These are phyloP conservation scores for Wilcoxina mikolae DNA, from an alignment of 495 filamentous ascomycete species.

Conservation along the genomic window DNA sequence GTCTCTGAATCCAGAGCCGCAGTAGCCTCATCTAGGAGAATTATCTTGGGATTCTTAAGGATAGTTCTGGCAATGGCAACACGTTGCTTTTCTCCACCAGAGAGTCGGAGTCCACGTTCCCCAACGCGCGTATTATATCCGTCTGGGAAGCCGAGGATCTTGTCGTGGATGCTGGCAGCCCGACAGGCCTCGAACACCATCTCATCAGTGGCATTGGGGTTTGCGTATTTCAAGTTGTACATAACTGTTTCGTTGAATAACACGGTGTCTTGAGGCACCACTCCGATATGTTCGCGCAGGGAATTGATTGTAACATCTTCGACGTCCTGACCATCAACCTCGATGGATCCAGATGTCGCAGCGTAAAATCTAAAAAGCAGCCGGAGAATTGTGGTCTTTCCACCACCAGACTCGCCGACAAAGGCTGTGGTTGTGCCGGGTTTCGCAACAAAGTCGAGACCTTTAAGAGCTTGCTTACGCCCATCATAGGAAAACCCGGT, in stretches of 20 bases:
- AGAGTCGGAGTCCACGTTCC: slow-evolving; percentile 81
- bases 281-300: slow-evolving; percentile 76
- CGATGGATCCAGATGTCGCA: slow-evolving; percentile 56
- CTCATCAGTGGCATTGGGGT: slow-evolving; percentile 68
- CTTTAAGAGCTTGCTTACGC: slow-evolving; percentile 70
- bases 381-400: slow-evolving; percentile 95
- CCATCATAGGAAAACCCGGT: slow-evolving; percentile 84
- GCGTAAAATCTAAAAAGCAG: slow-evolving; percentile 95
- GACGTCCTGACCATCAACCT: slow-evolving; percentile 71
- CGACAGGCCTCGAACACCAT: slow-evolving; percentile 79
- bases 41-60: slow-evolving; percentile 86
- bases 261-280: slow-evolving; percentile 92
- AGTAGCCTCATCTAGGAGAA: slow-evolving; percentile 91
- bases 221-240: slow-evolving; percentile 94
- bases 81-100: slow-evolving; percentile 91
- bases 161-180: slow-evolving; percentile 89
- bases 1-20: slow-evolving; percentile 91
- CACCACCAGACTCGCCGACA: slow-evolving; percentile 89
- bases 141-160: slow-evolving; percentile 86
- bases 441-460: slow-evolving; percentile 62
- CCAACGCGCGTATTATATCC: slow-evolving; percentile 85
- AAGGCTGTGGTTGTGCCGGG: slow-evolving; percentile 91
- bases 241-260: slow-evolving; percentile 94
- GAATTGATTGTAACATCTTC: slow-evolving; percentile 82
- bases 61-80: slow-evolving; percentile 95